Evolutionary conservation across 2,329 filamentous ascomycete genomes (phyloP).

Genomic region (Neoscytalidium dimidiatum): DNA sequence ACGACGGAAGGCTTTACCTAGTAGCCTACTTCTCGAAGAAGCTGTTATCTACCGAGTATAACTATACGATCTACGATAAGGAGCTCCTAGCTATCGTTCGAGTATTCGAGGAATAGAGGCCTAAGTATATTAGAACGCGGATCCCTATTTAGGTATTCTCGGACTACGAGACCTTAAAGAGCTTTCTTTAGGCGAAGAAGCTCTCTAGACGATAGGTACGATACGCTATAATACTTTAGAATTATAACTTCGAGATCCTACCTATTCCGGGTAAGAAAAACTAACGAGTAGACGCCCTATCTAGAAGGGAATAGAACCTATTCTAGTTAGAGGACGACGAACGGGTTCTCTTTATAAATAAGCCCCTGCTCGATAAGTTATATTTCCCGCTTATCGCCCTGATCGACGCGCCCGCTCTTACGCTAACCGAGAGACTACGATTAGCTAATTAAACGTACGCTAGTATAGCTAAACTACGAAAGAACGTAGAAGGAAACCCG

Average conservation of each 20-base stretch:
- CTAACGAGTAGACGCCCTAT: neutral
- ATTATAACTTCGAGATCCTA: neutral
- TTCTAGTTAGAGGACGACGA: neutral
- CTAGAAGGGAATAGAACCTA: neutral
- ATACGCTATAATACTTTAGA: neutral
- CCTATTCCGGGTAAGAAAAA: neutral
- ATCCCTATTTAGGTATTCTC: conserved; percentile 24
- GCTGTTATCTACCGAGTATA: conserved; percentile 23
- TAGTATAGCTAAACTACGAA: neutral
- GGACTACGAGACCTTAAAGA: conserved; percentile 33
- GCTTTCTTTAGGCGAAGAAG: conserved; percentile 27
- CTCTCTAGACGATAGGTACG: neutral
- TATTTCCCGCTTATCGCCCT: neutral
- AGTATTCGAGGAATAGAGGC: neutral
- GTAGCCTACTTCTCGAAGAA: conserved; percentile 29
- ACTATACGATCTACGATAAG: conserved; percentile 35
- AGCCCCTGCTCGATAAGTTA: neutral
- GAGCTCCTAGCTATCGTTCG: conserved; percentile 32
- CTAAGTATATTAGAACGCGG: conserved; percentile 1
- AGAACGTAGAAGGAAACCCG: neutral
- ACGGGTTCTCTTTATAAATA: neutral
- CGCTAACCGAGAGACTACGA: neutral
- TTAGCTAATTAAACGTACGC: neutral
- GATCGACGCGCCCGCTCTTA: neutral
- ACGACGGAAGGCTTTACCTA: neutral